Conservation (phyloP, 2,329 filamentous ascomycete species). For the Trichoderma koningii region DNA sequence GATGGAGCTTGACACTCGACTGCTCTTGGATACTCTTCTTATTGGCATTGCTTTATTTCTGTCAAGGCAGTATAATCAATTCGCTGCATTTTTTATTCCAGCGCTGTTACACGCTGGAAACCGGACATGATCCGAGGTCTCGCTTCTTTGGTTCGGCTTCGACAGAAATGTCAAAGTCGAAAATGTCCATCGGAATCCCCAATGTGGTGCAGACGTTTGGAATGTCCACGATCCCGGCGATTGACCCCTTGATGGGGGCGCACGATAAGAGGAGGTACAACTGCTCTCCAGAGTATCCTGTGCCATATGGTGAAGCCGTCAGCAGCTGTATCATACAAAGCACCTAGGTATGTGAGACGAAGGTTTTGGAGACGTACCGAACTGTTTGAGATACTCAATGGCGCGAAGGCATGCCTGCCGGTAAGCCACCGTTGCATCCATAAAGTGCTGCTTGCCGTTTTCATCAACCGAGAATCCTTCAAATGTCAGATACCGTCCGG, state of each 20-base stretch:
- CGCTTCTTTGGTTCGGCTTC: slow-evolving; percentile 33
- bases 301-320: neutral
- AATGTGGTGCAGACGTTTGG: slow-evolving; percentile 90
- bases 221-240: slow-evolving; percentile 88
- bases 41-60: neutral
- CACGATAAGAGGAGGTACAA: slow-evolving; percentile 83
- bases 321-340: too few relatives aligned
- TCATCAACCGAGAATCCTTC: slow-evolving; percentile 88
- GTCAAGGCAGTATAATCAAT: neutral
- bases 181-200: slow-evolving; percentile 88
- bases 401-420: slow-evolving; percentile 71
- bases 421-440: slow-evolving; percentile 85
- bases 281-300: slow-evolving; percentile 72
- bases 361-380: too few relatives aligned
- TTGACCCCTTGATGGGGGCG: slow-evolving; percentile 83
- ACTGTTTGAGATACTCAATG: slow-evolving; percentile 43
- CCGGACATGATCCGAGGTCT: slow-evolving; percentile 32
- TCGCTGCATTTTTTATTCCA: neutral
- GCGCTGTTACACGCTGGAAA: slow-evolving; percentile 24
- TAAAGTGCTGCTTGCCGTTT: slow-evolving; percentile 83
- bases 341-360: too few relatives aligned
- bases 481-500: slow-evolving; percentile 57
- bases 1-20: too few relatives aligned
- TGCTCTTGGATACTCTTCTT: too few relatives aligned
- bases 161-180: slow-evolving; percentile 81